phyloP scores from a whole-genome alignment of 306 rosid genomes.

The Mimosa bimucronata region DNA sequence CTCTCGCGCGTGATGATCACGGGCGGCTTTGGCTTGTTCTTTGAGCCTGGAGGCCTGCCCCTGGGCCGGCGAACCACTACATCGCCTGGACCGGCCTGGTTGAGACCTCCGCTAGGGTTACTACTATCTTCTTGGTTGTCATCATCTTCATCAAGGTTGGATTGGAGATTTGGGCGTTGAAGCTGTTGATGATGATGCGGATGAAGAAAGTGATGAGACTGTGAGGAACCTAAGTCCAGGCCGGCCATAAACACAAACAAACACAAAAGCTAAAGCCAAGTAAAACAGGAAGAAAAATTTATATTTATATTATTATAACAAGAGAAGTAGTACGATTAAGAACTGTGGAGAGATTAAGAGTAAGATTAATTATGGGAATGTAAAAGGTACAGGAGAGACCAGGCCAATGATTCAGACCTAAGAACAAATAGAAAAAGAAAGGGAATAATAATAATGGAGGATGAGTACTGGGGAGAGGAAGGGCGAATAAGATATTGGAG shows the following conservation, averaged over 20 bases:
- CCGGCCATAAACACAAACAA: conserved; percentile 79
- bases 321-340: conserved; percentile 28
- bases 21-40: conserved; percentile 78
- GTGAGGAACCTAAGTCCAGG: conserved; percentile 92
- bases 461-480: conserved; percentile 42
- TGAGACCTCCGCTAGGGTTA: conserved; percentile 48
- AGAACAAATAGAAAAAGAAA: conserved; percentile 59
- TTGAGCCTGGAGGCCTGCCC: conserved; percentile 86
- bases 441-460: conserved; percentile 32
- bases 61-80: conserved; percentile 64
- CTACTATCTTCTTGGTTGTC: conserved; percentile 40
- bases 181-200: conserved; percentile 58
- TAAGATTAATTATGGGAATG: neutral
- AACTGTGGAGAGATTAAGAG: conserved; percentile 37
- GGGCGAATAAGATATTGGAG: conserved; percentile 31
- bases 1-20: conserved; percentile 88
- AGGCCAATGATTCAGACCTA: conserved; percentile 59
- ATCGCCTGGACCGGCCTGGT: conserved; percentile 58
- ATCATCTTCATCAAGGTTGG: conserved; percentile 40
- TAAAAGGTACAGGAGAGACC: conserved; percentile 29
- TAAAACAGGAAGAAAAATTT: conserved; percentile 38
- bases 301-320: conserved; percentile 37
- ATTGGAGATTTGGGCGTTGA: conserved; percentile 71
- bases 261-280: conserved; percentile 35
- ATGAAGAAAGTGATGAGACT: conserved; percentile 84